A percentile compares a stretch with the other conserved stretches of the same genome.
Evolutionary conservation across 306 rosid species (phyloP).

Genomic region (Rosa rugosa): DNA sequence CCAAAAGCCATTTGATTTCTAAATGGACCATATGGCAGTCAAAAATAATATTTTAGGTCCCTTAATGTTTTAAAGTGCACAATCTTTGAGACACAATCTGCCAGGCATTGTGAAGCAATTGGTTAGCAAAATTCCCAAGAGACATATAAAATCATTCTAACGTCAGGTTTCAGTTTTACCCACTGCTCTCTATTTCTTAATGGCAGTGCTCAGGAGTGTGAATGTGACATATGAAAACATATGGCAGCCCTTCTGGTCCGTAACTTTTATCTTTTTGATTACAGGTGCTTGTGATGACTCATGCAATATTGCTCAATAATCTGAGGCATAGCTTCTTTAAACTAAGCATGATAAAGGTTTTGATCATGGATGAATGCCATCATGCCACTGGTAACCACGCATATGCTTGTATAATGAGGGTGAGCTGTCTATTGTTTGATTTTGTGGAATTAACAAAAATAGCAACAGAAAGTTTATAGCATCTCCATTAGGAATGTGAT

Average conservation of each 20-base stretch:
- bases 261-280: not conserved
- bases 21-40: not conserved
- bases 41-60: not conserved
- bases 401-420: slow-evolving; percentile 76
- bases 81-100: not conserved
- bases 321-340: slow-evolving; percentile 70
- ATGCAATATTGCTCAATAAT: slow-evolving; percentile 59
- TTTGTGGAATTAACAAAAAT: not conserved
- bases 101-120: not conserved
- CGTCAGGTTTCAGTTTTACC: not conserved
- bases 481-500: not conserved
- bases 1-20: not conserved
- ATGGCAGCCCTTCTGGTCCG: not conserved
- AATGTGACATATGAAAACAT: not conserved
- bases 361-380: slow-evolving; percentile 89
- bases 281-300: slow-evolving; percentile 92
- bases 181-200: not conserved
- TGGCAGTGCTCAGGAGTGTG: not conserved
- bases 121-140: not conserved
- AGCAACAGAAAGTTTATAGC: not conserved
- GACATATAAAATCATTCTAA: not conserved
- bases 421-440: slow-evolving; percentile 36
- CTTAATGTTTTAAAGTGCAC: not conserved
- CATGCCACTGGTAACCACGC: slow-evolving; percentile 68
- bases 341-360: slow-evolving; percentile 69